phyloP scores from a whole-genome alignment of 2,329 filamentous ascomycete genomes.

The Penicillium rolfsii region DNA sequence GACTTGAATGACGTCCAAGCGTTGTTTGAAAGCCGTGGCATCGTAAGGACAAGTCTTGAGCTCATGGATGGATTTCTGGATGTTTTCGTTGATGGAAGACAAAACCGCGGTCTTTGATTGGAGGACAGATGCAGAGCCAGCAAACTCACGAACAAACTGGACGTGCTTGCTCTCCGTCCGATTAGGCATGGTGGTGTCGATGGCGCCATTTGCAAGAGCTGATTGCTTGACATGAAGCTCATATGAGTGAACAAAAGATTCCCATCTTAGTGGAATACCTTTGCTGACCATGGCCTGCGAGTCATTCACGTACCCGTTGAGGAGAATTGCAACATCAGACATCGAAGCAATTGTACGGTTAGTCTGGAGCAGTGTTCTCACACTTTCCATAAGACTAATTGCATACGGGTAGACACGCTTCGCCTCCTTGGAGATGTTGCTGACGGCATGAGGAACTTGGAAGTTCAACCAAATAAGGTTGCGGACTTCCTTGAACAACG shows the following conservation, averaged over 20 bases:
- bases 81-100: slow-evolving; percentile 74
- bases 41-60: slow-evolving; percentile 85
- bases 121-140: slow-evolving; percentile 79
- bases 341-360: slow-evolving; percentile 81
- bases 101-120: slow-evolving; percentile 85
- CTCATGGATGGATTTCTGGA: slow-evolving; percentile 80
- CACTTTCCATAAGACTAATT: slow-evolving; percentile 97
- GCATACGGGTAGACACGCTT: slow-evolving; percentile 98
- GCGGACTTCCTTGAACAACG: slow-evolving; percentile 96
- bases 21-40: slow-evolving; percentile 73
- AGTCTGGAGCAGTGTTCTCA: slow-evolving; percentile 90
- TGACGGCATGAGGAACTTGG: slow-evolving; percentile 89
- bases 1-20: slow-evolving; percentile 83
- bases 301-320: slow-evolving; percentile 90
- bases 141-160: slow-evolving; percentile 93
- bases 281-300: slow-evolving; percentile 81
- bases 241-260: slow-evolving; percentile 96
- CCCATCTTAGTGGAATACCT: slow-evolving; percentile 90
- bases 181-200: slow-evolving; percentile 61
- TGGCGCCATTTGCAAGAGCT: slow-evolving; percentile 60
- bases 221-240: slow-evolving; percentile 78
- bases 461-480: slow-evolving; percentile 96
- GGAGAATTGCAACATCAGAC: slow-evolving; percentile 81
- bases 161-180: slow-evolving; percentile 88
- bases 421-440: slow-evolving; percentile 96